Evolutionary conservation across 257 asterid genomes (phyloP).

Genomic region (Knoxia roxburghii): DNA sequence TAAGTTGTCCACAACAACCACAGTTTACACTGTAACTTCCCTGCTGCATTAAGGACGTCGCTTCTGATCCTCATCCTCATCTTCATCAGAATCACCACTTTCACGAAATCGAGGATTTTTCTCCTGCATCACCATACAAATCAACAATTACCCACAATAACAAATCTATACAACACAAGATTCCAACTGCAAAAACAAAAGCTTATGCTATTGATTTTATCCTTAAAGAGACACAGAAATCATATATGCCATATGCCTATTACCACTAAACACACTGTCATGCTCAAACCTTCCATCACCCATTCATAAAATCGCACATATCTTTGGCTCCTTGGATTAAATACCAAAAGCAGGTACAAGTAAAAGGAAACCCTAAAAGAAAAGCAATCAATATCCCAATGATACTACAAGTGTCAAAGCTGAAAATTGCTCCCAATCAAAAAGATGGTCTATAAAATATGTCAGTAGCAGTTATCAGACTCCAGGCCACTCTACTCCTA

Average conservation of each 20-base stretch:
- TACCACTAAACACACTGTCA: not conserved
- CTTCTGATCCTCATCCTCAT: slow-evolving; percentile 63
- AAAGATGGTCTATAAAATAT: no score
- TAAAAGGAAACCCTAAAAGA: not conserved
- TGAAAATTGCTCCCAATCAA: no score
- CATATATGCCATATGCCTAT: not conserved
- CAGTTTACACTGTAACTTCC: not conserved
- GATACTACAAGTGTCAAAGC: not conserved
- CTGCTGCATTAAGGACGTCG: slow-evolving; percentile 24
- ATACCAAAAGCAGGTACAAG: not conserved
- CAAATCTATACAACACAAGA: not conserved
- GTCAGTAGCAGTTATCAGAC: not conserved
- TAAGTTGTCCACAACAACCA: not conserved
- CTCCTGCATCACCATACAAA: slow-evolving; percentile 43
- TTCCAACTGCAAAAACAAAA: not conserved
- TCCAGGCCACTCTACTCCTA: no score
- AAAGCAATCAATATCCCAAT: not conserved
- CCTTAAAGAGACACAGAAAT: not conserved
- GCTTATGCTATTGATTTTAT: not conserved
- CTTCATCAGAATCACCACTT: slow-evolving; percentile 88
- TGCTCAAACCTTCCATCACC: not conserved
- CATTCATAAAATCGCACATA: no score
- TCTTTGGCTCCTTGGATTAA: no score
- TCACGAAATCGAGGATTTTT: slow-evolving; percentile 93
- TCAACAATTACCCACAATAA: no score